These are phyloP conservation scores for Fusarium anthophilum DNA, from an alignment of 2,329 filamentous ascomycete species.

Conservation along the genomic window DNA sequence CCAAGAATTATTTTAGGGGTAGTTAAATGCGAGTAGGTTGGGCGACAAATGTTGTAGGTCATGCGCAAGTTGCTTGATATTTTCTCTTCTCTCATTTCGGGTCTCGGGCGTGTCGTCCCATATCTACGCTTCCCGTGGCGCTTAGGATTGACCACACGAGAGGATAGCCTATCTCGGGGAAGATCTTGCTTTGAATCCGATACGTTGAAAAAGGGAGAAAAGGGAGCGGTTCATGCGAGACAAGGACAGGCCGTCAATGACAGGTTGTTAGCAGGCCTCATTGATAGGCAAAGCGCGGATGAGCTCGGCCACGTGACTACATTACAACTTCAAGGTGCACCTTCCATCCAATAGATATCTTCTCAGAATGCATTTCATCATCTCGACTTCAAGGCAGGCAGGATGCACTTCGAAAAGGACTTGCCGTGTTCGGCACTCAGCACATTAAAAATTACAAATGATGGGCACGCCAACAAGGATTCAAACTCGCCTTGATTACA, in stretches of 20 bases:
- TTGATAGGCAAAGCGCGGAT: neutral
- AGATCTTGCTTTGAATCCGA: neutral
- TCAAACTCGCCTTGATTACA: neutral
- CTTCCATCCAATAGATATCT: neutral
- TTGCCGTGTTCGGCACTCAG: neutral
- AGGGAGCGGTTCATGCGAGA: conserved; percentile 24
- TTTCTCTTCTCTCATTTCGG: conserved; percentile 29
- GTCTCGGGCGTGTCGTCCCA: conserved; percentile 10
- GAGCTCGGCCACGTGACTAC: conserved; percentile 10
- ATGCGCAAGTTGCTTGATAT: conserved; percentile 6
- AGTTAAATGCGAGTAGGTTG: neutral
- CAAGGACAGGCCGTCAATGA: conserved; percentile 4
- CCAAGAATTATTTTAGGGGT: neutral
- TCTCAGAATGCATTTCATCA: neutral
- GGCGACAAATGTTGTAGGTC: conserved; percentile 8
- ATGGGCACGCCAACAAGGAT: neutral
- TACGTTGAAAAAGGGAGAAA: neutral
- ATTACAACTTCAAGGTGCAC: neutral
- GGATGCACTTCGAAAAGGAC: neutral
- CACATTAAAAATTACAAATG: neutral
- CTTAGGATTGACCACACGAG: neutral
- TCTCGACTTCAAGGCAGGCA: neutral
- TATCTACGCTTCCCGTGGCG: conserved; percentile 3
- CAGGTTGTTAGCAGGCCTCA: conserved; percentile 12
- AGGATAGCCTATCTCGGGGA: neutral